Evolutionary conservation across 441 rosid genomes (phyloP).

Genomic region (Dalechampia spathulata): DNA sequence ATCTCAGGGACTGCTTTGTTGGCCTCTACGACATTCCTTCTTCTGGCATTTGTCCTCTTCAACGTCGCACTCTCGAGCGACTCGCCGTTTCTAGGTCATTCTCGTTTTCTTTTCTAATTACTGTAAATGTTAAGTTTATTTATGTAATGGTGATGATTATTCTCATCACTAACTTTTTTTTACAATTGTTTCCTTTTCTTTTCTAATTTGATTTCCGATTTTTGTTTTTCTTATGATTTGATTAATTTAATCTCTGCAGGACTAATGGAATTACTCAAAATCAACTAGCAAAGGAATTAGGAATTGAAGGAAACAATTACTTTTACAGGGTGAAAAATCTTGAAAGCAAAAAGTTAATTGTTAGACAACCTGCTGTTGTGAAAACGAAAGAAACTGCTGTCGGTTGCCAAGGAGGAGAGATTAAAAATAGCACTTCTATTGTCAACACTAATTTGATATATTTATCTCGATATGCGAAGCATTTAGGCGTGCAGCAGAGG

Average conservation of each 20-base stretch:
- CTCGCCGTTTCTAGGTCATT: constrained; percentile 60
- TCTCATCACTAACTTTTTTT: neutral
- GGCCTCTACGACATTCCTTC: constrained; percentile 65
- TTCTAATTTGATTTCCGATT: neutral
- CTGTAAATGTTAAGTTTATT: neutral
- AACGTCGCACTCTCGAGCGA: constrained; percentile 68
- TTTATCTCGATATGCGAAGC: constrained; percentile 75
- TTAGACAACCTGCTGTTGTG: constrained; percentile 66
- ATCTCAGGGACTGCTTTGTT: constrained; percentile 63
- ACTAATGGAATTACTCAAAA: constrained; percentile 67
- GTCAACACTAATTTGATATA: constrained; percentile 63
- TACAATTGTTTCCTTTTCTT: neutral
- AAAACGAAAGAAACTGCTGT: constrained; percentile 54
- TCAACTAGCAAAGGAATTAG: constrained; percentile 71
- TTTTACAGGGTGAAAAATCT: constrained; percentile 65
- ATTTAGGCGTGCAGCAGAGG: constrained; percentile 68
- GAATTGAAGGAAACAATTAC: constrained; percentile 59
- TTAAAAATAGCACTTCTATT: constrained; percentile 38
- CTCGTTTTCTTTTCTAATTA: neutral
- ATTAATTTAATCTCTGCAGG: constrained; percentile 30
- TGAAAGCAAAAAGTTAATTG: constrained; percentile 67
- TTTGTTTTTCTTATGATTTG: neutral
- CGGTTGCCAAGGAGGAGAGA: constrained; percentile 41
- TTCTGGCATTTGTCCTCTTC: constrained; percentile 31
- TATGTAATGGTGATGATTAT: too few relatives aligned